Evolutionary conservation across 352 stramenopile species (phyloP).

Genomic region (Peronospora destructor): DNA sequence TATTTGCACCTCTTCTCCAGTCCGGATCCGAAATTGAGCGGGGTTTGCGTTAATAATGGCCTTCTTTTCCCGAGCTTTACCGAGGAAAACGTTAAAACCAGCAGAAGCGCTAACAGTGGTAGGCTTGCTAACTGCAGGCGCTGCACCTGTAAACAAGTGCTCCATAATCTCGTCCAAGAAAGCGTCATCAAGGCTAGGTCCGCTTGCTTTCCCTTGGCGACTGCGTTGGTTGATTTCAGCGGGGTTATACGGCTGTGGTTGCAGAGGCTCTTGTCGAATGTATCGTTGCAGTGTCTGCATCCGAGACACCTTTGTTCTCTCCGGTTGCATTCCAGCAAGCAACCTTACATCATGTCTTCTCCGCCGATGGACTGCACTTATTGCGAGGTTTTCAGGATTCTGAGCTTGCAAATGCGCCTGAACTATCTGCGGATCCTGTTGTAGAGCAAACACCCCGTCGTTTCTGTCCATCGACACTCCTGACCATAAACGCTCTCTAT

Average conservation of each 20-base stretch:
- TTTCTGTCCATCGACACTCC: not conserved
- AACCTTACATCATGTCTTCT: slow-evolving; percentile 2
- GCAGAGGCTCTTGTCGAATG: slow-evolving; percentile 8
- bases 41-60: not conserved
- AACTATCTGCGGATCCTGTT: slow-evolving; percentile 4
- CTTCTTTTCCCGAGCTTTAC: not conserved
- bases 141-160: slow-evolving; percentile 7
- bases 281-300: slow-evolving; percentile 1
- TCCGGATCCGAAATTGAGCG: slow-evolving; percentile 4
- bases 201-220: slow-evolving; percentile 5
- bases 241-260: slow-evolving; percentile 11
- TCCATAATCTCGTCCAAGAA: slow-evolving; percentile 14
- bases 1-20: slow-evolving; percentile 1
- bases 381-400: slow-evolving; percentile 2
- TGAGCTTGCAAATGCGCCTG: slow-evolving; percentile 16
- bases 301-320: slow-evolving; percentile 5
- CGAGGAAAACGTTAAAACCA: slow-evolving; percentile 1
- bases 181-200: slow-evolving; percentile 4
- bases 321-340: slow-evolving; percentile 2
- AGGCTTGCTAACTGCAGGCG: not conserved
- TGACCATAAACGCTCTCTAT: not conserved
- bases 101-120: slow-evolving; percentile 1
- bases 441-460: slow-evolving; percentile 11
- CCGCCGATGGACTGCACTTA: slow-evolving; percentile 10
- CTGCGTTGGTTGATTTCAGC: slow-evolving; percentile 1